Evolutionary conservation across 2,329 filamentous ascomycete genomes (phyloP), one percentile per base, ranked within the genome.

Genomic region (Sporothrix humicola): DNA sequence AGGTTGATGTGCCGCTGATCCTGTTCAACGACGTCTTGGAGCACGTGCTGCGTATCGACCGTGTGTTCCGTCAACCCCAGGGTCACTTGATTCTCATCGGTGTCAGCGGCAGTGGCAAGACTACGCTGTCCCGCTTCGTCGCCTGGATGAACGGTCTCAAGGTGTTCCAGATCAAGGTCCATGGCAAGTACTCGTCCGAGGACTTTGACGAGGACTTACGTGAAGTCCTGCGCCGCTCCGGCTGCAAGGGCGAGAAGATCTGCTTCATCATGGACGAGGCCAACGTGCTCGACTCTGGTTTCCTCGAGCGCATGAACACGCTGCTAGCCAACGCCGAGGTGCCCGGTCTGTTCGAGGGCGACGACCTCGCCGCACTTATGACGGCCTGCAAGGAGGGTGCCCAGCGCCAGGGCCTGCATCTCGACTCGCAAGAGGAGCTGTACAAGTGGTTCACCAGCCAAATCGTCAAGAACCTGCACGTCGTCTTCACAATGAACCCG

Each of bases 381-480:
- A 99, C 97, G 37, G 94, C 95, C 72, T 99, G 97, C 86, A 98
- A 98, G 82, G 96, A 99, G 84, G 97, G 96, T 74, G 95, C 96
- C 23, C 96, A 99, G 82, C 92, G 95, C 75, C 96, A 99, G 84
- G 96, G 96, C 66, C 87, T 98, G 74, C 90, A 98, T 74, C 89
- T 99, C 0, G 96, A 99, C 83, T 98, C 96, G 0, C 95, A 97
- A 78, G 97, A 99, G 84, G 96, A 99, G 82, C 87, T 99, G n/a
- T 99, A 99, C 87, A 98, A 98, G 84, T 99, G 96, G 96, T 99
- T 99, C 84, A 99, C 97, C 0, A 93, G 97, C 79, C 96, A 99
- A 82, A 98, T 99, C 79, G 93, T 99, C 81, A 97, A 97, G 86
- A 99, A 99, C 80, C 85, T 99, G 56, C 96, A 99, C 79, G 96